These are phyloP conservation scores for Ophioceras dolichostomum DNA, from an alignment of 2,329 filamentous ascomycete species.

Conservation along the genomic window DNA sequence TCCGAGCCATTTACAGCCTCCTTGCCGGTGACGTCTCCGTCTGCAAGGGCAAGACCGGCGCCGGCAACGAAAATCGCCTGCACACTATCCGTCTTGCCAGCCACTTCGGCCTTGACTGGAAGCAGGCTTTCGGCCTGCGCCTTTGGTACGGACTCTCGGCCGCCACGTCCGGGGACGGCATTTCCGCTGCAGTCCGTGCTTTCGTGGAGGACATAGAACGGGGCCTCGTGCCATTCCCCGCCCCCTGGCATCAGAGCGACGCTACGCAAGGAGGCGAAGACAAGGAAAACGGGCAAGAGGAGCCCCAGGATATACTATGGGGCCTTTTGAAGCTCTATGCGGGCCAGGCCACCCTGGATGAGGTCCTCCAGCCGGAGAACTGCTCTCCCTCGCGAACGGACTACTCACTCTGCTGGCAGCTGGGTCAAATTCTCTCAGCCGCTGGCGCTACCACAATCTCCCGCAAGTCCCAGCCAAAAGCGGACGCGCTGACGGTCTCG, in stretches of 20 bases:
- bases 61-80: constrained; percentile 66
- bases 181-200: constrained; percentile 58
- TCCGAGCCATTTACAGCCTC: constrained; percentile 82
- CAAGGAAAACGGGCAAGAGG: constrained; percentile 33
- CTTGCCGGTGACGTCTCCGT: constrained; percentile 78
- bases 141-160: constrained; percentile 77
- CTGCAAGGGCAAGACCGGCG: constrained; percentile 63
- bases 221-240: constrained; percentile 58
- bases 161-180: constrained; percentile 47
- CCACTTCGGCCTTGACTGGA: constrained; percentile 82
- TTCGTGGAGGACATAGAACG: constrained; percentile 65
- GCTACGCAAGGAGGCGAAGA: constrained; percentile 43
- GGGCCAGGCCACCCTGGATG: constrained; percentile 47
- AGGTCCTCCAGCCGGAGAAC: constrained; percentile 64
- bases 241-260: constrained; percentile 51
- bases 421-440: constrained; percentile 53
- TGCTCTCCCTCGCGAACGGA: constrained; percentile 64
- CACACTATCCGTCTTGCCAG: constrained; percentile 72
- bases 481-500: constrained; percentile 40
- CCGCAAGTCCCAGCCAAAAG: constrained; percentile 55
- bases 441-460: constrained; percentile 44
- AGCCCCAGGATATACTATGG: constrained; percentile 72
- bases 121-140: constrained; percentile 80
- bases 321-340: constrained; percentile 75
- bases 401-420: constrained; percentile 71